These are phyloP conservation scores for Neocucurbitaria cava DNA, from an alignment of 2,329 filamentous ascomycete genomes.

Conservation along the genomic window DNA sequence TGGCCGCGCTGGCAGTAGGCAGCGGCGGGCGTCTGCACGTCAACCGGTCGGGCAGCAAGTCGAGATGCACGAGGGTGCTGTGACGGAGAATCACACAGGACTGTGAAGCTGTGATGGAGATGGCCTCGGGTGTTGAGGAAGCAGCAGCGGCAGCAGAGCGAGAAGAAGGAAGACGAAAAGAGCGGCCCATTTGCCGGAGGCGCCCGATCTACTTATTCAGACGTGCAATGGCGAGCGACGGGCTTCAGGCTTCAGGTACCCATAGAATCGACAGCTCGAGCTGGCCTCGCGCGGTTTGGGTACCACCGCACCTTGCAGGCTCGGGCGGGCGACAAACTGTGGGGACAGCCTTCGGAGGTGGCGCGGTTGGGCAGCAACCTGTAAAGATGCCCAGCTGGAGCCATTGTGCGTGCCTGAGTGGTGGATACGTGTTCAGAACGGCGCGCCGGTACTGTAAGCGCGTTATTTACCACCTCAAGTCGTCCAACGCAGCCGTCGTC, in stretches of 20 bases:
- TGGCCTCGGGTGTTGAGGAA: neutral
- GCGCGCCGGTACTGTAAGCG: neutral
- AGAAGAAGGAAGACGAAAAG: constrained; percentile 19
- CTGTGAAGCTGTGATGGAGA: constrained; percentile 8
- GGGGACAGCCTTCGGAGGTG: constrained; percentile 28
- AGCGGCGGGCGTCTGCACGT: constrained; percentile 39
- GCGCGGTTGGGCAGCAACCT: constrained; percentile 39
- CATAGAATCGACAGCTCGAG: constrained; percentile 30
- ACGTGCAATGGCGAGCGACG: constrained; percentile 19
- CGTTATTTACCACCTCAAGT: neutral
- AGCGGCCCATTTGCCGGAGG: constrained; percentile 20
- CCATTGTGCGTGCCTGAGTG: constrained; percentile 3
- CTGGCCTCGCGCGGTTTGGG: constrained; percentile 33
- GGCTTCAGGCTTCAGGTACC: constrained; percentile 33
- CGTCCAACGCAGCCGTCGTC: neutral
- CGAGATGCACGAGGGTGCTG: constrained; percentile 20
- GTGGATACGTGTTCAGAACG: constrained; percentile 11
- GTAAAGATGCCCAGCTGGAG: constrained; percentile 20
- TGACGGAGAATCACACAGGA: constrained; percentile 21
- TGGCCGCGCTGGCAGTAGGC: constrained; percentile 28
- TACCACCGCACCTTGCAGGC: constrained; percentile 31
- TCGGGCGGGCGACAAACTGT: constrained; percentile 34
- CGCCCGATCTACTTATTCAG: constrained; percentile 36
- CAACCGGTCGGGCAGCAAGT: constrained; percentile 42
- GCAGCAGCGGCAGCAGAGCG: constrained; percentile 22